Base-by-base conservation (phyloP, 1,139 yeast species). In the Pichia norvegensis region DNA sequence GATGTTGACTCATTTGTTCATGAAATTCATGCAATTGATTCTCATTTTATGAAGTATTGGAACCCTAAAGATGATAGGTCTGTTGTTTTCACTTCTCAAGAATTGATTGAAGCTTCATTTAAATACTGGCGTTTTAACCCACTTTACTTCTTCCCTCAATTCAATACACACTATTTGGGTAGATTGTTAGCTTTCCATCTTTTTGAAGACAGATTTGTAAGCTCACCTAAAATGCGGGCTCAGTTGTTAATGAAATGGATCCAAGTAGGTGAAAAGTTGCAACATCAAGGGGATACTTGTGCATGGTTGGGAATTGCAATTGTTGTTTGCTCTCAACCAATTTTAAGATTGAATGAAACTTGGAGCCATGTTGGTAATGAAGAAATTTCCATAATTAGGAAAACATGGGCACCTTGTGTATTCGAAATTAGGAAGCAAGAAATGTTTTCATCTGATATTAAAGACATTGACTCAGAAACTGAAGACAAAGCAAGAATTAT, bases 221-320 rank as follows among this genome's bases (percentile, higher is more conserved):
- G 61, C 4, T 52, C 60, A 19, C 55, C 70, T 19, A 73, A 69
- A 42, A 66, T 68, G 42, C 76, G 92, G 49, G 95, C 95, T 0
- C 67, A 76, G 40, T 60, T 88, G 13, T 63, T 90, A 40, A 79
- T 81, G 46, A 84, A 81, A 61, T 92, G 97, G 98, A 85, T 90
- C 43, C 81, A 81, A 52, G 69, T 90, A 41, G 97, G 97, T 5
- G 79, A 85, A 52, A 67, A 73, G 33, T 74, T 90, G 51, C 95
- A 87, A 59, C 78, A 78, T 52, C 69, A 78, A 25, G 98, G 98
- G 43, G 95, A 92, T 60, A 86, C 88, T 92, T 90, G 90, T 0
- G 83, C 95, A 29, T 92, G 97, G 97, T 67, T 87, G 33, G 96
- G 96, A 1, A 81, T 90, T 54, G 88, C 95, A 1, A 81, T 94